Conservation (phyloP, 352 stramenopile species). For the Phytopythium aichiense region DNA sequence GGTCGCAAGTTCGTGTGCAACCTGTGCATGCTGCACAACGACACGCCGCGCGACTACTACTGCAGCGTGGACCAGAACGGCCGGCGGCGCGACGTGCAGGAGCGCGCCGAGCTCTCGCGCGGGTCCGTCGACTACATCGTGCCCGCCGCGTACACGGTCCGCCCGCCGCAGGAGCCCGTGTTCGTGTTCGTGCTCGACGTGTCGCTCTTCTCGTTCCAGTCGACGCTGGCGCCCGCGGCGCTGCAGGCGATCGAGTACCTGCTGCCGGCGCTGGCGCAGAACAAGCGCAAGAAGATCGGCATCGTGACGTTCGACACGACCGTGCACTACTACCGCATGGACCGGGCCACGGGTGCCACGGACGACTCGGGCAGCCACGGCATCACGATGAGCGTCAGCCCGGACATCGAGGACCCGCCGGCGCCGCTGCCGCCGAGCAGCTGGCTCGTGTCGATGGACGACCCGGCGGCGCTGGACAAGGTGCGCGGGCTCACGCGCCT, state of each 20-base stretch:
- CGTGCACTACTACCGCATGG: conserved; percentile 86
- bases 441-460: conserved; percentile 83
- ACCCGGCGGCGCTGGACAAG: conserved; percentile 64
- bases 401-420: conserved; percentile 76
- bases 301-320: conserved; percentile 84
- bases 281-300: conserved; percentile 85
- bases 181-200: conserved; percentile 87
- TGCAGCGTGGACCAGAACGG: conserved; percentile 86
- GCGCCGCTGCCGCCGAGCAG: conserved; percentile 67
- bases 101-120: conserved; percentile 74
- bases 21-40: conserved; percentile 82
- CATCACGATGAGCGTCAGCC: conserved; percentile 76
- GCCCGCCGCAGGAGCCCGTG: conserved; percentile 79
- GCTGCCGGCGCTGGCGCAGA: conserved; percentile 66
- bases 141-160: conserved; percentile 75
- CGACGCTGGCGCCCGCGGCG: conserved; percentile 48
- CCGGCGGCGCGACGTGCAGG: conserved; percentile 71
- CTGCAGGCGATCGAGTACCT: conserved; percentile 80
- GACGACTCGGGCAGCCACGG: conserved; percentile 23
- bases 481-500: conserved; percentile 64
- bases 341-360: conserved; percentile 27
- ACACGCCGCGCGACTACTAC: conserved; percentile 84
- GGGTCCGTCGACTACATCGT: conserved; percentile 88
- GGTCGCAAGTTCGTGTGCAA: conserved; percentile 88
- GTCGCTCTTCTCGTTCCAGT: conserved; percentile 82